Evolutionary conservation across 2,329 filamentous ascomycete genomes (phyloP).

Genomic region (Pezicula radicicola): DNA sequence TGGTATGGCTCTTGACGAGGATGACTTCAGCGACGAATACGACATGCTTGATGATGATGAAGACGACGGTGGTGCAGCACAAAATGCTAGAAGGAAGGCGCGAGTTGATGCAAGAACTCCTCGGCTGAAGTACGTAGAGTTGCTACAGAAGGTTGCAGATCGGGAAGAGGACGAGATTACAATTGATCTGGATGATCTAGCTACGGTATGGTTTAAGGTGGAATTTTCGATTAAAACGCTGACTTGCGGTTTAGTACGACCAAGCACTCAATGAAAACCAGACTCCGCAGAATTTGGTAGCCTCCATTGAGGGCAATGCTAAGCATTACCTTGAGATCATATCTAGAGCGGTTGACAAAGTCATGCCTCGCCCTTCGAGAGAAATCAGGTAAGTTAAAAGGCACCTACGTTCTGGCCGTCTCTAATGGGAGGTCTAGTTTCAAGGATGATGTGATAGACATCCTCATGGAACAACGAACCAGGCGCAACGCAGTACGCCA

Average conservation of each 20-base stretch:
- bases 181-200: slow-evolving; percentile 87
- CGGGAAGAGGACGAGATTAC: slow-evolving; percentile 72
- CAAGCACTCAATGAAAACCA: slow-evolving; percentile 60
- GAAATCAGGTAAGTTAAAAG: slow-evolving; percentile 65
- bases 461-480: slow-evolving; percentile 89
- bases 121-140: slow-evolving; percentile 82
- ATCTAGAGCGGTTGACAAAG: slow-evolving; percentile 81
- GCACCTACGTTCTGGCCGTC: slow-evolving; percentile 21
- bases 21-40: slow-evolving; percentile 84
- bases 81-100: slow-evolving; percentile 40
- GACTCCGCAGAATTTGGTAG: slow-evolving; percentile 61
- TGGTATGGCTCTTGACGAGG: slow-evolving; percentile 81
- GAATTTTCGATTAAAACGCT: slow-evolving; percentile 22
- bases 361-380: slow-evolving; percentile 73
- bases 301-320: slow-evolving; percentile 85
- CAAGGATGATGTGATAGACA: slow-evolving; percentile 96
- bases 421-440: slow-evolving; percentile 52
- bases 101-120: slow-evolving; percentile 50
- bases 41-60: slow-evolving; percentile 88
- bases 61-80: slow-evolving; percentile 37
- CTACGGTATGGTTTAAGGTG: slow-evolving; percentile 62
- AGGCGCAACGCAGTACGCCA: slow-evolving; percentile 73
- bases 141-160: slow-evolving; percentile 85
- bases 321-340: slow-evolving; percentile 94
- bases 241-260: slow-evolving; percentile 57